Base-by-base conservation (phyloP, 225 moss, liverwort and hornwort species). In the Neckera pumila region DNA sequence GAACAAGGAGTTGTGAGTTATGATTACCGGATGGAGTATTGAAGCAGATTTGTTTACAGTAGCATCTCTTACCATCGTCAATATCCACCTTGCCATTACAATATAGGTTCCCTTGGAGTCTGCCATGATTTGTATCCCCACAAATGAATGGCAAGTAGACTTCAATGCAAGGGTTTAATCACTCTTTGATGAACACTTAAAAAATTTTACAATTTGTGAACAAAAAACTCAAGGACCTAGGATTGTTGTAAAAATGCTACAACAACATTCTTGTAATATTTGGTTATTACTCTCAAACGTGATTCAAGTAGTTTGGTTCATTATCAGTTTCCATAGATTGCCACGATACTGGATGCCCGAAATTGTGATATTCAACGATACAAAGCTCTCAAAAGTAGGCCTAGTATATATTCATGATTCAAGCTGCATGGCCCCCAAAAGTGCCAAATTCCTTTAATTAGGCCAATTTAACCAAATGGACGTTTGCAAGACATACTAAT, bases 331-430 rank as follows among this genome's bases (percentile, higher is more conserved):
- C 28, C 5, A 43, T 43, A 17, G 3, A 17, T 17, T 43, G 17
- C 5, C 1, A 0, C 0, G 2, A 27, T 72, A 27, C 2, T 9
- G 2, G 34, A 17, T 0, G 5, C 20, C 17, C 0, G 2, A 6
- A 27, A 28, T 28, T 27, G 2, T 28, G 17, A 17, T 43, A 43
- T 33, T 76, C 3, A 33, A 49, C 0, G 1, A 51, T 0, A 54
- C 14, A 54, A 15, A 77, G 23, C 33, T 77, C 14, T 53, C 0
- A 36, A 77, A 28, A 14, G 5, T 54, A 54, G 36, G 13, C 4
- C 9, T 53, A 5, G 3, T 30, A 38, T 57, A 12, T 4, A 25
- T n/a, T 15, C 3, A 78, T 54, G 56, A 54, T 56, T 54, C 4
- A 51, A 76, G 51, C 0, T 0, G 3, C 3, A 47, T 20, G 14